Percentiles rank a stretch among this genome's conserved stretches.
These are phyloP conservation scores for Capronia americana DNA, from an alignment of 2,329 filamentous ascomycete genomes.

Conservation along the genomic window DNA sequence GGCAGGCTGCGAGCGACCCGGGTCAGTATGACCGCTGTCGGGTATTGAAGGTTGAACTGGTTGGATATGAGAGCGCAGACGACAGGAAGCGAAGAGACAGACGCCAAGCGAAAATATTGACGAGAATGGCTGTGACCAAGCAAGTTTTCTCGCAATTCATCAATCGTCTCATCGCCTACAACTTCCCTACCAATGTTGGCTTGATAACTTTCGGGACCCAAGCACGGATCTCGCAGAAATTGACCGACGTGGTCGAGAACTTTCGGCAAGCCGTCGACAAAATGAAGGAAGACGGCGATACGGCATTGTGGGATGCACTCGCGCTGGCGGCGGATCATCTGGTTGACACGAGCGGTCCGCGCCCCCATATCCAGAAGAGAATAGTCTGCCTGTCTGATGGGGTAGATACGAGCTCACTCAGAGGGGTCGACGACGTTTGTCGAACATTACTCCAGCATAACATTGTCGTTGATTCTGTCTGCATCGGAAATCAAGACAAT, in stretches of 20 bases:
- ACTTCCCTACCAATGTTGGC: constrained; percentile 47
- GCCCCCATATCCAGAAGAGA: constrained; percentile 46
- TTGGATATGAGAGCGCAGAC: constrained; percentile 26
- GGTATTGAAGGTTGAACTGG: constrained; percentile 37
- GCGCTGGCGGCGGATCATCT: constrained; percentile 45
- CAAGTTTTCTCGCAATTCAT: constrained; percentile 49
- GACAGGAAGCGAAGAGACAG: constrained; percentile 1
- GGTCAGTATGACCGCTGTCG: background rate
- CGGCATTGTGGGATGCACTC: constrained; percentile 48
- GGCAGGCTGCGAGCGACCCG: background rate
- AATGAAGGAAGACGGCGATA: constrained; percentile 44
- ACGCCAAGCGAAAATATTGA: constrained; percentile 16
- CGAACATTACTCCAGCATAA: constrained; percentile 38
- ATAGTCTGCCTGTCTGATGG: constrained; percentile 50
- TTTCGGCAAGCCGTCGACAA: constrained; percentile 45
- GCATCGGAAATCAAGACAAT: constrained; percentile 43
- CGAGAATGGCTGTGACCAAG: constrained; percentile 46
- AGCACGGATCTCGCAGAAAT: constrained; percentile 40
- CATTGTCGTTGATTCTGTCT: constrained; percentile 47
- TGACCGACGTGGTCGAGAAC: constrained; percentile 48
- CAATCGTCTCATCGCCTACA: constrained; percentile 48
- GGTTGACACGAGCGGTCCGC: constrained; percentile 41
- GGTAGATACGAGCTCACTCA: constrained; percentile 44
- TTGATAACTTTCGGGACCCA: constrained; percentile 45
- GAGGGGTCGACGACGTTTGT: constrained; percentile 38